phyloP scores from a whole-genome alignment of 2,329 filamentous ascomycete genomes.

The Scopulariopsis brevicaulis region DNA sequence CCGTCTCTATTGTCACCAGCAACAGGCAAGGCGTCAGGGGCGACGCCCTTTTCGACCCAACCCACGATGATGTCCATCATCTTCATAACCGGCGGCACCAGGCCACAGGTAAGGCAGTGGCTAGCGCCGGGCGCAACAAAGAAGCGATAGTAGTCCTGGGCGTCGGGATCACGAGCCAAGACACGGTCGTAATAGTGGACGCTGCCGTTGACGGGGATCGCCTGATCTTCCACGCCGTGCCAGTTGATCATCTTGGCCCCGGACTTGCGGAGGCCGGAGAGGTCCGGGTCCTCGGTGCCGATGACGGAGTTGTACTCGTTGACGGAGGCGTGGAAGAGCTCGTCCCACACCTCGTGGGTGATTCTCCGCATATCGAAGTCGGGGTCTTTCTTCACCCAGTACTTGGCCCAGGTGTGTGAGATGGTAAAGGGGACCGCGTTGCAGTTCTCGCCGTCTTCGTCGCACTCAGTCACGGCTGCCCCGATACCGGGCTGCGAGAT shows the following conservation, averaged over 20 bases:
- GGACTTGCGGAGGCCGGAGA: slow-evolving; percentile 14
- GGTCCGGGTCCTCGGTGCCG: slow-evolving; percentile 15
- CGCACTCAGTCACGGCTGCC: too few species aligned
- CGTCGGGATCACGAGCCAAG: background rate
- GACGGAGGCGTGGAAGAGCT: background rate
- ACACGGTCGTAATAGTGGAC: slow-evolving; percentile 20
- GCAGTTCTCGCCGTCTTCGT: too few species aligned
- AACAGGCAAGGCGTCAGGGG: too few species aligned
- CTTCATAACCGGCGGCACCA: slow-evolving; percentile 22
- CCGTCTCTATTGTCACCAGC: too few species aligned
- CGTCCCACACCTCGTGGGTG: slow-evolving; percentile 10
- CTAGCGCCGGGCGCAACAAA: slow-evolving; percentile 38
- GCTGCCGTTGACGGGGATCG: slow-evolving; percentile 19
- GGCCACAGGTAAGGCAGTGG: slow-evolving; percentile 26
- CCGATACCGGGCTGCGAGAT: slow-evolving; percentile 1
- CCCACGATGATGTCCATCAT: slow-evolving; percentile 20
- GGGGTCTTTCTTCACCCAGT: slow-evolving; percentile 15
- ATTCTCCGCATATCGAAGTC: slow-evolving; percentile 11
- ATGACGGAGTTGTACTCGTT: slow-evolving; percentile 6
- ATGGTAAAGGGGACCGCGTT: slow-evolving; percentile 8
- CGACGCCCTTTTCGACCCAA: slow-evolving; percentile 21
- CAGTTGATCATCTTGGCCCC: slow-evolving; percentile 29
- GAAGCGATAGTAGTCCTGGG: slow-evolving; percentile 31
- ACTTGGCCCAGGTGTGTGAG: slow-evolving; percentile 11
- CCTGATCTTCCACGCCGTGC: slow-evolving; percentile 25